Conservation (phyloP, 2,329 filamentous ascomycete genomes). For the Colletotrichum musae region DNA sequence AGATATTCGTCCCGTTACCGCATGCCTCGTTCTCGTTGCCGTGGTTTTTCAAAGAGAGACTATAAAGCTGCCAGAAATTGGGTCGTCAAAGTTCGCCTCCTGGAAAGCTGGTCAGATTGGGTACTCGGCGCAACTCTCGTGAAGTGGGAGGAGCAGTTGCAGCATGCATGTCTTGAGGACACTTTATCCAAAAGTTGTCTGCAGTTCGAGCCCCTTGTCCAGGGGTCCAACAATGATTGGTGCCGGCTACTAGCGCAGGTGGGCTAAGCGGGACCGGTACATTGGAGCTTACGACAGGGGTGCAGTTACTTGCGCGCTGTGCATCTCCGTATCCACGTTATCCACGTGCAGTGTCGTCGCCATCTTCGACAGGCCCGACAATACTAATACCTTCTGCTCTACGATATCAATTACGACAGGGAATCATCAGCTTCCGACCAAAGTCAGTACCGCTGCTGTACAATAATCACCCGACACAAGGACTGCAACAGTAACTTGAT, state of each 20-base stretch:
- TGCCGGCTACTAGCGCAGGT: slow-evolving; percentile 28
- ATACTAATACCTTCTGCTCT: too few relatives aligned
- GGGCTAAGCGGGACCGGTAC: slow-evolving; percentile 23
- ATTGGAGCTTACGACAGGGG: slow-evolving; percentile 33
- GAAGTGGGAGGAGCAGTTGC: slow-evolving; percentile 12
- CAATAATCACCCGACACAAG: too few relatives aligned
- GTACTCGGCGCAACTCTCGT: slow-evolving; percentile 35
- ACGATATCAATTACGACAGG: too few relatives aligned
- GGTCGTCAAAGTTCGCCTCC: slow-evolving; percentile 16
- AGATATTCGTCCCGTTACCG: slow-evolving; percentile 22
- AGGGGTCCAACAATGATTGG: slow-evolving; percentile 40
- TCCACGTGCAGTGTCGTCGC: slow-evolving; percentile 10
- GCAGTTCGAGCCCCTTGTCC: slow-evolving; percentile 36
- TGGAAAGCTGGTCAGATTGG: slow-evolving; percentile 27
- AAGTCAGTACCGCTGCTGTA: too few relatives aligned
- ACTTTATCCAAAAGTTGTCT: slow-evolving; percentile 43
- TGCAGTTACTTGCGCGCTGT: not conserved
- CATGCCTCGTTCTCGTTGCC: slow-evolving; percentile 30
- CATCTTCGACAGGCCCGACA: too few relatives aligned
- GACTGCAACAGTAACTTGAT: not conserved
- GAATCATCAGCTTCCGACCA: too few relatives aligned
- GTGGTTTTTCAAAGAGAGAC: not conserved
- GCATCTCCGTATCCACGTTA: slow-evolving; percentile 13
- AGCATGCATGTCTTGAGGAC: slow-evolving; percentile 39
- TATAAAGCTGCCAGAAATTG: not conserved